Base-by-base conservation (phyloP, 2,329 filamentous ascomycete species). In the Boeremia exigua region DNA sequence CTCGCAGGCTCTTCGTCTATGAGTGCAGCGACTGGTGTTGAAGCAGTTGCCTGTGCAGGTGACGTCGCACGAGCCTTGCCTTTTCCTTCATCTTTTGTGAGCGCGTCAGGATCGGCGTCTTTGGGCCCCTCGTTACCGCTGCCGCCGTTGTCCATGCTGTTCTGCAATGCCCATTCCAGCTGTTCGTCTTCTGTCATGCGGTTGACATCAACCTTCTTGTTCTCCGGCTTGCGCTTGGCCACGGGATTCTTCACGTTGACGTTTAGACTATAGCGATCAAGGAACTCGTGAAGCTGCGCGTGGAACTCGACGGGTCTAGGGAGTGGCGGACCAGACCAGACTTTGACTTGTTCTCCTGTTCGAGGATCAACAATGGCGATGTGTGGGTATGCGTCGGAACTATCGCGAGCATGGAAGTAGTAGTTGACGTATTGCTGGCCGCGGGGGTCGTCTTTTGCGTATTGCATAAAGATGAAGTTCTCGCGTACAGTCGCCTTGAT, bases 101-200 rank as follows among this genome's bases (percentile, higher is more conserved):
- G 81, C 30, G 91, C 88, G 75, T 99, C 95, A 0, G 94, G 94
- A 65, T 98, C 94, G 55, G 88, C 83, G 7, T 89, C 80, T 64
- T 86, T 88, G 0, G 84, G 67, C 44, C 70, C 76, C 49, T 71
- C 62, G 23, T 82, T 75, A 42, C 53, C 53, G 17, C 33, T 57
- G 39, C 54, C 48, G 29, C 82, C 75, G 48, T 78, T 84, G 12
- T 86, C 88, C 40, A 98, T 79, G 71, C 93, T 97, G 78, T 96
- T 95, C 73, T 93, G 87, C 71, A 99, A 76, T 0, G 95, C 95
- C 84, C 97, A 88, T 75, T 97, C 90, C 65, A 99, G 80, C 92
- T 96, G 96, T 78, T 99, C 93, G 45, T 98, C 93, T 72, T 99
- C 95, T 0, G 92, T 96, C 88, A 99, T 94, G 34, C 90, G 87